Conservation (phyloP, 306 rosid genomes). For the Inga leiocalycina region DNA sequence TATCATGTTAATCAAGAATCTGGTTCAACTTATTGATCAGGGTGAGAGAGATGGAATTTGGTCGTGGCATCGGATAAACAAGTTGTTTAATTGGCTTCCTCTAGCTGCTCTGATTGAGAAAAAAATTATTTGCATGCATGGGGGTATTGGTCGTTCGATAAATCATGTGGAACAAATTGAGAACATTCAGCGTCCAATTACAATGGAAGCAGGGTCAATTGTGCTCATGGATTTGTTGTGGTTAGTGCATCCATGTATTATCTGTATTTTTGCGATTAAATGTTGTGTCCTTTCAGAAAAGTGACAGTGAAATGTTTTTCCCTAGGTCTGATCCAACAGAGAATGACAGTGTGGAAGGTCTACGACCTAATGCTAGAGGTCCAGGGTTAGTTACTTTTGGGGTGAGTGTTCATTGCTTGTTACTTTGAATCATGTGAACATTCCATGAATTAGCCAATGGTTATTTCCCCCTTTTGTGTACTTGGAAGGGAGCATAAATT, state of each 20-base stretch:
- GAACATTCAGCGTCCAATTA: constrained; percentile 90
- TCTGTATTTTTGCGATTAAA: constrained; percentile 23
- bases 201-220: constrained; percentile 98
- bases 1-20: constrained; percentile 26
- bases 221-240: constrained; percentile 98
- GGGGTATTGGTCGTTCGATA: constrained; percentile 96
- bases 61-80: constrained; percentile 97
- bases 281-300: constrained; percentile 17
- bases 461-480: neutral
- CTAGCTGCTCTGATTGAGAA: constrained; percentile 94
- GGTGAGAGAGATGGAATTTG: constrained; percentile 98
- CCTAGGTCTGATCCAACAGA: constrained; percentile 96
- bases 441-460: constrained; percentile 9
- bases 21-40: constrained; percentile 52
- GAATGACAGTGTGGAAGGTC: constrained; percentile 95
- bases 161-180: constrained; percentile 95
- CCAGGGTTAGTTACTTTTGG: constrained; percentile 99
- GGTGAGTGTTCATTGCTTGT: constrained; percentile 64
- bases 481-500: constrained; percentile 1
- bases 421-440: neutral
- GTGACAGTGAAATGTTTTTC: constrained; percentile 43
- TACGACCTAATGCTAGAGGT: constrained; percentile 97
- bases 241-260: constrained; percentile 52
- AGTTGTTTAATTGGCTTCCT: constrained; percentile 97
- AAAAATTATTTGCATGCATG: constrained; percentile 97